Base-by-base conservation (phyloP, 1,284 basidiomycete species). In the Flammula alnicola region DNA sequence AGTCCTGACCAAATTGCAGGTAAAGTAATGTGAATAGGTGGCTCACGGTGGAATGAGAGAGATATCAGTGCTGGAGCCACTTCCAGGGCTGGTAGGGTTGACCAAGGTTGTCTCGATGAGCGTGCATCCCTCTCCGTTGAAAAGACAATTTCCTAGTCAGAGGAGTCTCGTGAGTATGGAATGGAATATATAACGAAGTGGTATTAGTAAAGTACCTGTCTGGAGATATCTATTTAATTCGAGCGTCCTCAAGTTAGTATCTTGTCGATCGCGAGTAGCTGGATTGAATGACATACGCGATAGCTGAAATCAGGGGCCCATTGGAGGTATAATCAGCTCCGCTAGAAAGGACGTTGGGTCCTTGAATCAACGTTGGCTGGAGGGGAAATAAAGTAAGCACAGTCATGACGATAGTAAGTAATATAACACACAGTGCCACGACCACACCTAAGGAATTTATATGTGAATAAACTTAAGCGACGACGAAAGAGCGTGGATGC, bases 181-280 rank as follows among this genome's bases (percentile, higher is more conserved):
- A n/a, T n/a, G n/a, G n/a, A n/a, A n/a, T n/a, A n/a, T n/a, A n/a
- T n/a, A n/a, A n/a, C n/a, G n/a, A n/a, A n/a, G n/a, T n/a, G n/a
- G 2, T 2, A 22, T 1, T 32, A 16, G 3, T 38, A 9, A 6
- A 3, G 20, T 67, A 57, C 75, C 74, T 14, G 65, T 64, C 51
- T 69, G n/a, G 71, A n/a, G 72, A 72, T 2, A 71, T 68, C 22
- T 60, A 58, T 17, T 75, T n/a, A n/a, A n/a, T n/a, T n/a, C n/a
- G n/a, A n/a, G n/a, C 27, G 5, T 63, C 65, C 53, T 75, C 72
- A 16, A 74, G 35, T 12, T 16, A 3, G 17, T 9, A 4, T 44
- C 30, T 31, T 10, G 7, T n/a, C n/a, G n/a, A n/a, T n/a, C 22
- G 16, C 11, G 30, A 3, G 14, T 6, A 8, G 11, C 17, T 16